phyloP scores from a whole-genome alignment of 768 basidiomycete genomes.

The Tephrocybe sp. region DNA sequence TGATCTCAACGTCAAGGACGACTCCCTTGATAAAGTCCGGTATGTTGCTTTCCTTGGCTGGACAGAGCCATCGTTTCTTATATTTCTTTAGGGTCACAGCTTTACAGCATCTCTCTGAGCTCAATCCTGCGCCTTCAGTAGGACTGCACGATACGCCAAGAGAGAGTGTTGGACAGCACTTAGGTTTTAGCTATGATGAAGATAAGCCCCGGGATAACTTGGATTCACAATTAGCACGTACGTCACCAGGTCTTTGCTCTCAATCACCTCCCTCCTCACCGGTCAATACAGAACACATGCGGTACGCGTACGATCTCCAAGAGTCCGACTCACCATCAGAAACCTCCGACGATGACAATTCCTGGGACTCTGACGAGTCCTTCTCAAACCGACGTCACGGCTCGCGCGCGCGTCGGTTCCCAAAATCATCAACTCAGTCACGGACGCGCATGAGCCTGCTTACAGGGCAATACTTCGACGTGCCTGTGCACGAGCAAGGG shows the following conservation, averaged over 20 bases:
- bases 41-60: slow-evolving; percentile 30
- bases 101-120: slow-evolving; percentile 41
- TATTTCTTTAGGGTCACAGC: slow-evolving; percentile 28
- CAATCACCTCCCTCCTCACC: neutral
- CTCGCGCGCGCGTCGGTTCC: slow-evolving; percentile 9
- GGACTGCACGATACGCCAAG: slow-evolving; percentile 81
- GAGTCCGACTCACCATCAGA: slow-evolving; percentile 44
- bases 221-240: slow-evolving; percentile 68
- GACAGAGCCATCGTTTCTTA: neutral
- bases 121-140: slow-evolving; percentile 68
- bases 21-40: slow-evolving; percentile 79
- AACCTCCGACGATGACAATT: slow-evolving; percentile 43
- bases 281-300: slow-evolving; percentile 51
- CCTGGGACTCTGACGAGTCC: slow-evolving; percentile 37
- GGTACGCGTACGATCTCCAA: slow-evolving; percentile 60
- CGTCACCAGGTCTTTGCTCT: slow-evolving; percentile 23
- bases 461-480: slow-evolving; percentile 58
- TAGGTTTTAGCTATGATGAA: slow-evolving; percentile 52
- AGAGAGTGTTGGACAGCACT: slow-evolving; percentile 61
- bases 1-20: slow-evolving; percentile 81
- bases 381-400: slow-evolving; percentile 34
- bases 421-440: slow-evolving; percentile 17
- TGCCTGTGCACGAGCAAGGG: slow-evolving; percentile 41
- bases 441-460: slow-evolving; percentile 68
- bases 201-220: slow-evolving; percentile 56